Conservation (phyloP, 2,329 filamentous ascomycete species). For the Intubia oerlemansii region DNA sequence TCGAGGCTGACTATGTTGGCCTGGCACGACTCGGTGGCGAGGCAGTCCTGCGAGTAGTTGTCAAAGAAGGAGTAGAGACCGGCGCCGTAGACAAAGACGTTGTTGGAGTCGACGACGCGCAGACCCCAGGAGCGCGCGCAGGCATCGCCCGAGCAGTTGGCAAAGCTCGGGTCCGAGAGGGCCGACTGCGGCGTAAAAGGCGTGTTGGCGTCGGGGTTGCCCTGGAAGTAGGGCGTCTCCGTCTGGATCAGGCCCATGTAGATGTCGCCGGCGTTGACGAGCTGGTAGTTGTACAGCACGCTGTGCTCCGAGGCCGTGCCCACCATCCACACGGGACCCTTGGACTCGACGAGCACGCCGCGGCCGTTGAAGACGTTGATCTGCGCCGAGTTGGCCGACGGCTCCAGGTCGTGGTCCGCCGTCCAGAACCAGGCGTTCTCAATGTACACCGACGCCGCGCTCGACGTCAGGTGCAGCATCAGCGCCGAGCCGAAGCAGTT, state of each 20-base stretch:
- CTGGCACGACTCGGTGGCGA: slow-evolving; percentile 48
- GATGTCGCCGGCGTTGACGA: slow-evolving; percentile 54
- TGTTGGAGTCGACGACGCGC: slow-evolving; percentile 42
- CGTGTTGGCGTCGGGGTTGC: slow-evolving; percentile 51
- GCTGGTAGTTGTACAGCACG: slow-evolving; percentile 65
- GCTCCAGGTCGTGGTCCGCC: slow-evolving; percentile 75
- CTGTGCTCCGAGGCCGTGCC: slow-evolving; percentile 50
- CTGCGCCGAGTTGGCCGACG: slow-evolving; percentile 42
- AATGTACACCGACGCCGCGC: slow-evolving; percentile 45
- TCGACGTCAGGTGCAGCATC: slow-evolving; percentile 40
- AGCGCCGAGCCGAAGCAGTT: slow-evolving; percentile 59
- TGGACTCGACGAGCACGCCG: slow-evolving; percentile 58
- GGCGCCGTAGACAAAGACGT: slow-evolving; percentile 49
- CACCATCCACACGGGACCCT: slow-evolving; percentile 60
- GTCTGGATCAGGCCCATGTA: slow-evolving; percentile 74
- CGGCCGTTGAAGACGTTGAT: slow-evolving; percentile 79
- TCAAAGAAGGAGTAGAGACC: slow-evolving; percentile 71
- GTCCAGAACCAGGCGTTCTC: slow-evolving; percentile 89
- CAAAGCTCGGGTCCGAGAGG: slow-evolving; percentile 50
- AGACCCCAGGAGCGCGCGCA: slow-evolving; percentile 65
- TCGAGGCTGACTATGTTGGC: slow-evolving; percentile 57
- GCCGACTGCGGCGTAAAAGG: slow-evolving; percentile 38
- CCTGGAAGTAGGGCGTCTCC: slow-evolving; percentile 77
- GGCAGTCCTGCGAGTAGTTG: slow-evolving; percentile 55
- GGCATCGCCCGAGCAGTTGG: slow-evolving; percentile 22